Base-by-base conservation (phyloP, 768 basidiomycete species). In the Ramaria sp. region DNA sequence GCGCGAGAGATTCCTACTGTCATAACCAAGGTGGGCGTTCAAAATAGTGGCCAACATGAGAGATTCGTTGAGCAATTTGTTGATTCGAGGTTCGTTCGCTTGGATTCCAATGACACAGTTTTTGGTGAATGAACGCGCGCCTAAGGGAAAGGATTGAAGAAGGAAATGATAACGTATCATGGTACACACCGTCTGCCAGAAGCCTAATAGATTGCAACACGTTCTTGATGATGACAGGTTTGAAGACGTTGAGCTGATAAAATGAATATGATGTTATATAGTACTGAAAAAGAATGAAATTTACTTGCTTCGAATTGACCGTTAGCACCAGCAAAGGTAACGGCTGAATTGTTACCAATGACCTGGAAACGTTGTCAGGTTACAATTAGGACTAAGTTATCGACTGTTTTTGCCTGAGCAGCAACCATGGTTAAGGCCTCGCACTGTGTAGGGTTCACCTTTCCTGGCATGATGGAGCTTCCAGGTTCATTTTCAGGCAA, bases 401-500 rank as follows among this genome's bases (percentile, higher is more conserved):
- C 16, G 9, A 4, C 13, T 28, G 42, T 8, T n/a, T 24, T 30
- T 48, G 27, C 53, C 68, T 98, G 96, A 0, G 95, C 93, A 39
- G 92, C 90, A 22, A 98, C 92, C 96, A 98, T 98, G 9, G 96
- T 98, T 58, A 98, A 69, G 7, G 96, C 96, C 70, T 99, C 96
- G 62, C 96, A 98, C 67, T 99, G 96, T 4, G 96, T 99, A 10
- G 96, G 96, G 72, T 99, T 99, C 56, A 99, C 96, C 73, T 99
- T 98, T 57, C 96, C 96, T 6, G 94, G 96, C 96, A 99, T 99
- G 71, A 99, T 98, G 56, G 91, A 95, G 64, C 91, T 94, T 45
- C 96, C 96, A 42, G 96, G 96, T 71, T 99, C 96, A 68, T 99
- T 99, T 72, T 98, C 96, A 10, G 96, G 96, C 49, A 98, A 71